Conservation (phyloP, 2,329 filamentous ascomycete species). For the Fusarium nodosum region DNA sequence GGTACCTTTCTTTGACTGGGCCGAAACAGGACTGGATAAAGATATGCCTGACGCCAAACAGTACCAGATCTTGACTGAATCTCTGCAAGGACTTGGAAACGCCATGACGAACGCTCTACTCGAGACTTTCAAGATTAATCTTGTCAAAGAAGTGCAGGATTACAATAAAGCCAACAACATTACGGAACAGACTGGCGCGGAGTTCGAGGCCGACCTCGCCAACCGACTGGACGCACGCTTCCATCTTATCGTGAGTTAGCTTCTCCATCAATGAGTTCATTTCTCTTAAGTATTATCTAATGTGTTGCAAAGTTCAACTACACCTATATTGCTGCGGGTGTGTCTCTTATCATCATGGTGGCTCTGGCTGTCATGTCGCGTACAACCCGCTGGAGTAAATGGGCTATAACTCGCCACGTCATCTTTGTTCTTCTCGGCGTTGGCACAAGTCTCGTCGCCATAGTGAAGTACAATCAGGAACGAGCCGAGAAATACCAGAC, state of each 20-base stretch:
- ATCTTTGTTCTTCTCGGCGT: constrained; percentile 52
- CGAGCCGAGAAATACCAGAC: constrained; percentile 41
- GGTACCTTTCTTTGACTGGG: constrained; percentile 34
- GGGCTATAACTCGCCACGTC: constrained; percentile 51
- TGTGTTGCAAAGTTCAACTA: constrained; percentile 51
- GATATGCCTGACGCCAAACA: constrained; percentile 18
- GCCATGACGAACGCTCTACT: constrained; percentile 52
- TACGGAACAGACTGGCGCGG: constrained; percentile 18
- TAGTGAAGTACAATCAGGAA: constrained; percentile 45
- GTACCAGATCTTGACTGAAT: constrained; percentile 9
- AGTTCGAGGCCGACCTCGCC: constrained; percentile 45
- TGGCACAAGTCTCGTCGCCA: constrained; percentile 48
- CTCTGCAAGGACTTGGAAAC: constrained; percentile 25
- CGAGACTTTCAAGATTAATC: constrained; percentile 52
- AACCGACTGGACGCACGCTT: constrained; percentile 48
- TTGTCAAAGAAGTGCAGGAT: constrained; percentile 44
- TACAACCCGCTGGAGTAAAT: constrained; percentile 51
- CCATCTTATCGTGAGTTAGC: constrained; percentile 50
- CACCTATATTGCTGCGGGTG: constrained; percentile 53
- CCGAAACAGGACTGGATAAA: constrained; percentile 14
- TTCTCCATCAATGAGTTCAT: background rate
- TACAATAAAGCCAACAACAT: constrained; percentile 39
- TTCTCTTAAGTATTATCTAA: constrained; percentile 6
- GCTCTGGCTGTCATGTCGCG: constrained; percentile 52
- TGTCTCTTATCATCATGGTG: constrained; percentile 53